Evolutionary conservation across 225 moss, liverwort and hornwort genomes (phyloP), one percentile per base, ranked within the genome.

Genomic region (Anthoceros angustus): DNA sequence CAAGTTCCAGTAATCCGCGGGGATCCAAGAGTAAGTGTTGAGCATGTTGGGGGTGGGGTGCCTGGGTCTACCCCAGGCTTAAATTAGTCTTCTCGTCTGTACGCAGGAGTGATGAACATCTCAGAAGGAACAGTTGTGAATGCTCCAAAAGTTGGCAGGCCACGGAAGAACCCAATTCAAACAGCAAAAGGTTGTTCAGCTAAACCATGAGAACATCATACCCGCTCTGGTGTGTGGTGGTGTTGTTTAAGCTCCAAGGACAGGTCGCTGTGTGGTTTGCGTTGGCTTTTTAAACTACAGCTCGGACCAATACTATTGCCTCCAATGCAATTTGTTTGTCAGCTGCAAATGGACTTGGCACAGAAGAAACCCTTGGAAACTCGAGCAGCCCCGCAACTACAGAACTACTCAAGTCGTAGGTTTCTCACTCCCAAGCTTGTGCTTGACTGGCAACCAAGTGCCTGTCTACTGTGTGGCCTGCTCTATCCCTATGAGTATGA

Each of bases 41-140:
- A 46, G 0, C 55, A 55, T 55, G 0, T 6, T 18, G 55, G 1
- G 18, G 45, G 12, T 16, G 16, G 45, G 16, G 23, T 55, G 18
- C 55, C 18, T 64, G 18, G n/a, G 11, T 26, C 21, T 39, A 40
- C 43, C 8, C 10, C 60, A 45, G 8, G 10, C 25, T 45, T 63
- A 21, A n/a, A 18, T n/a, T 50, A 21, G 25, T 11, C 46, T 39
- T 39, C 7, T 43, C 10, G 41, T 67, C 7, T 49, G 7, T 55
- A 9, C 74, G 63, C 82, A 95, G 94, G 90, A 81, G 88, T 88
- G 45, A 85, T 88, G 91, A 91, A 85, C 65, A 79, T 86, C 40
- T 82, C 80, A 14, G 95, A 95, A 82, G 88, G 90, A 69, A 88
- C 84, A 74, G 80, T 84, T 64, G 86, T 86, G 66, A 76, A 82